Evolutionary conservation across 768 basidiomycete species (phyloP).

Genomic region (Rhizopogon salebrosus): DNA sequence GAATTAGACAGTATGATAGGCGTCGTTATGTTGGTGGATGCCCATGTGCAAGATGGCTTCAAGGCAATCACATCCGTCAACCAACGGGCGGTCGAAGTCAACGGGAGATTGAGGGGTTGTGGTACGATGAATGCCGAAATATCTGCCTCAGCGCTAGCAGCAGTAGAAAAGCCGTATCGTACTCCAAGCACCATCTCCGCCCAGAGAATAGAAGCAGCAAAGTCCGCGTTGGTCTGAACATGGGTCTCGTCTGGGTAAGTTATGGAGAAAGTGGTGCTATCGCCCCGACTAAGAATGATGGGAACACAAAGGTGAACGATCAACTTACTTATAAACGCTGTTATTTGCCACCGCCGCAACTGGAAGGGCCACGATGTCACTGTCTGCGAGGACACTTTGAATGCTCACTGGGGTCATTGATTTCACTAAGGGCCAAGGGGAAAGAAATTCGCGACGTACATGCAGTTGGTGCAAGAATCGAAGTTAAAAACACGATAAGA

Average conservation of each 20-base stretch:
- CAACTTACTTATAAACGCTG: constrained; percentile 22
- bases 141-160: constrained; percentile 8
- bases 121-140: constrained; percentile 15
- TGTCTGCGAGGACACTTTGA: constrained; percentile 17
- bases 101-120: constrained; percentile 11
- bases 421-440: neutral
- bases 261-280: constrained; percentile 11
- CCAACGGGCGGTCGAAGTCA: constrained; percentile 21
- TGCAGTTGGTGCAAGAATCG: constrained; percentile 21
- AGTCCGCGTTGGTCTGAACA: constrained; percentile 5
- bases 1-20: constrained; percentile 14
- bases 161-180: constrained; percentile 16
- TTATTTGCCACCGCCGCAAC: constrained; percentile 17
- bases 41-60: constrained; percentile 23
- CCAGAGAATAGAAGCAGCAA: constrained; percentile 19
- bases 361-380: constrained; percentile 17
- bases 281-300: neutral
- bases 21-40: constrained; percentile 20
- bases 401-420: constrained; percentile 12
- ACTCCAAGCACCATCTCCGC: constrained; percentile 20
- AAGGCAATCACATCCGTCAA: constrained; percentile 22
- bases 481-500: constrained; percentile 13
- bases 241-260: neutral
- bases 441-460: constrained; percentile 10
- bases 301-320: neutral